These are phyloP conservation scores for Gastrolobium bilobum DNA, from an alignment of 306 rosid species.

Conservation along the genomic window DNA sequence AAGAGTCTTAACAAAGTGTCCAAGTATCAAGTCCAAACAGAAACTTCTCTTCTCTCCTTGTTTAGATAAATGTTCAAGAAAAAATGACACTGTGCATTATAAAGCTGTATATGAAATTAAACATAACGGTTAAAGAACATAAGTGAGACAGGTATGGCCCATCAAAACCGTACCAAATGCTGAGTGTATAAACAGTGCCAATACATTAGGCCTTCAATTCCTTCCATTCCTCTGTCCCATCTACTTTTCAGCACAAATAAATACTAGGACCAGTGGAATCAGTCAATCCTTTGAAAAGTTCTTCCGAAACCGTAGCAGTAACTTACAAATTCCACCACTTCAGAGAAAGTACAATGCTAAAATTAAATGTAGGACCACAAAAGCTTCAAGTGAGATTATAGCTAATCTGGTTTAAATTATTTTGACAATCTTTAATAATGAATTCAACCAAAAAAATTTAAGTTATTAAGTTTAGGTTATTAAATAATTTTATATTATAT, in stretches of 20 bases:
- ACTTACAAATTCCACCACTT: conserved; percentile 28
- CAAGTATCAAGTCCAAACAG: neutral
- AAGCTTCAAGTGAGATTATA: neutral
- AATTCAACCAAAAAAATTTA: too few relatives aligned
- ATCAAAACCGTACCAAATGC: conserved; percentile 1
- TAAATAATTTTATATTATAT: too few relatives aligned
- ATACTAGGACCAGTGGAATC: conserved; percentile 26
- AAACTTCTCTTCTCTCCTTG: neutral
- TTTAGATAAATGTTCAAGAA: neutral
- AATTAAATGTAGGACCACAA: conserved; percentile 31
- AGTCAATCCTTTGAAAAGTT: conserved; percentile 25
- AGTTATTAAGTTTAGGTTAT: too few relatives aligned
- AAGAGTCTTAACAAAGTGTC: too few relatives aligned
- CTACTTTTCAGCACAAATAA: conserved; percentile 28
- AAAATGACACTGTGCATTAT: neutral
- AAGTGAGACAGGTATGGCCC: conserved; percentile 14
- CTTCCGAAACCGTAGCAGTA: conserved; percentile 19
- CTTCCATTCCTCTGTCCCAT: neutral
- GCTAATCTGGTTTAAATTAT: neutral
- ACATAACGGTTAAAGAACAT: neutral
- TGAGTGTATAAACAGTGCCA: neutral
- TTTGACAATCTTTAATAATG: too few relatives aligned
- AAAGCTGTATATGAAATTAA: neutral
- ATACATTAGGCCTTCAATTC: neutral
- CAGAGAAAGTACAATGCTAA: conserved; percentile 23